Evolutionary conservation across 1,284 basidiomycete genomes (phyloP), one percentile per base, ranked within the genome.

Genomic region (Apiotrichum porosum): DNA sequence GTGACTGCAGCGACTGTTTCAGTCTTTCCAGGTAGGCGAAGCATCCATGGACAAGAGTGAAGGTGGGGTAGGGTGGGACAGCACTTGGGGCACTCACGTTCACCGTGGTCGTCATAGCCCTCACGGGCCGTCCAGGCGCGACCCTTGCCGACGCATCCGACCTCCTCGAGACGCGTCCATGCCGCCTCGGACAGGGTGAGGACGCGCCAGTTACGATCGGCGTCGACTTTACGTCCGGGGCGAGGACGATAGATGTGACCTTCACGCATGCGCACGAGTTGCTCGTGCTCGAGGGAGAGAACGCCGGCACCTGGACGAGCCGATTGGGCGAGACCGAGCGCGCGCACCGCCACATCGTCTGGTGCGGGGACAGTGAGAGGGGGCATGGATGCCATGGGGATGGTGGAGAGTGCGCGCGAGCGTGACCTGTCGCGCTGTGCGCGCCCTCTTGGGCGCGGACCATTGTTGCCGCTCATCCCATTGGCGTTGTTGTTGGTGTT

Each of bases 81-180:
- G n/a, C n/a, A n/a, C n/a, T n/a, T n/a, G n/a, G n/a, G n/a, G n/a
- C 10, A 58, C 56, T 51, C 43, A 63, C 61, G 44, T 34, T 54
- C 48, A 9, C 59, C 61, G 18, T 54, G 28, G 10, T 47, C 44
- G 34, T 61, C 56, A 35, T 45, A 51, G 4, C 54, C 56, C 24
- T 50, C 53, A 6, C 52, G 38, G 2, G 56, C 44, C 9, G 58
- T 45, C 52, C 51, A 58, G 8, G 51, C 48, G 14, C 49, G 42
- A 15, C 59, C 57, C 34, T 51, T 60, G 6, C 41, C 42, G n/a
- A 60, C 30, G 9, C 49, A 45, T 9, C 59, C 59, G 21, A 52
- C 39, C 34, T 61, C 59, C 39, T 63, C 61, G 46, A 61, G 54
- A 14, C 51, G 52, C 10, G 38, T 49, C 61, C 61, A 63, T n/a